Percentiles rank a stretch among this genome's conserved stretches.
Conservation (phyloP, 2,329 filamentous ascomycete genomes). For the Ceratocystiopsis minuta region DNA sequence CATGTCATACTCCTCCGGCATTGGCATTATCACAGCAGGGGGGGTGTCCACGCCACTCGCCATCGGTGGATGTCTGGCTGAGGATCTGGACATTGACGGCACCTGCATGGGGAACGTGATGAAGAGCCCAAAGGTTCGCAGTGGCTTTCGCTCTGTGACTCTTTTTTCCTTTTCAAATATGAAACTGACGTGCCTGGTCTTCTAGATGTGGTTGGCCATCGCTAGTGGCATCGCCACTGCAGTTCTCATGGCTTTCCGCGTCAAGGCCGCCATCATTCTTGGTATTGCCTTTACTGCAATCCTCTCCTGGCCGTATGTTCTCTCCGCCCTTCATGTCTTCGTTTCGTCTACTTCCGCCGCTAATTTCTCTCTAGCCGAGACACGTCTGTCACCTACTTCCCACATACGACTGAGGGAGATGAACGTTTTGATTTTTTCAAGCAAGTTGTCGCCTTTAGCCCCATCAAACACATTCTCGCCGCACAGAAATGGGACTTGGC, state of each 20-base stretch:
- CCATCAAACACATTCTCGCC: slow-evolving; percentile 43
- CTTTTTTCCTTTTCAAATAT: too few relatives aligned
- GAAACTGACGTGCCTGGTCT: not conserved
- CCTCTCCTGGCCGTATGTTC: slow-evolving; percentile 54
- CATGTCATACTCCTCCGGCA: slow-evolving; percentile 62
- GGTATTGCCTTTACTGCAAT: slow-evolving; percentile 56
- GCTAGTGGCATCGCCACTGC: slow-evolving; percentile 63
- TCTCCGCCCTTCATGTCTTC: slow-evolving; percentile 8
- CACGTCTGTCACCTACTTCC: slow-evolving; percentile 57
- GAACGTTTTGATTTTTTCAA: slow-evolving; percentile 54
- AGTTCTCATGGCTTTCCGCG: slow-evolving; percentile 60
- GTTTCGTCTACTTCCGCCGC: not conserved
- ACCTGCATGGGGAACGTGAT: slow-evolving; percentile 3
- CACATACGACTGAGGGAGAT: slow-evolving; percentile 44
- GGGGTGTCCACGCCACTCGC: slow-evolving; percentile 51
- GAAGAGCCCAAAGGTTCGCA: slow-evolving; percentile 5
- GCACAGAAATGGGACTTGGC: slow-evolving; percentile 49
- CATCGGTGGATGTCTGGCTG: slow-evolving; percentile 52
- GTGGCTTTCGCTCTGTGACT: not conserved
- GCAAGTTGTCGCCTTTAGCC: slow-evolving; percentile 52
- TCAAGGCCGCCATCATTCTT: slow-evolving; percentile 58
- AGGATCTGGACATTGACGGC: slow-evolving; percentile 26
- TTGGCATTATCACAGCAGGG: slow-evolving; percentile 58
- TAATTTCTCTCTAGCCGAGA: slow-evolving; percentile 10
- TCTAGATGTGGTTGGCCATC: slow-evolving; percentile 67